Conservation (phyloP, 2,329 filamentous ascomycete genomes). For the Penicillium sp. region DNA sequence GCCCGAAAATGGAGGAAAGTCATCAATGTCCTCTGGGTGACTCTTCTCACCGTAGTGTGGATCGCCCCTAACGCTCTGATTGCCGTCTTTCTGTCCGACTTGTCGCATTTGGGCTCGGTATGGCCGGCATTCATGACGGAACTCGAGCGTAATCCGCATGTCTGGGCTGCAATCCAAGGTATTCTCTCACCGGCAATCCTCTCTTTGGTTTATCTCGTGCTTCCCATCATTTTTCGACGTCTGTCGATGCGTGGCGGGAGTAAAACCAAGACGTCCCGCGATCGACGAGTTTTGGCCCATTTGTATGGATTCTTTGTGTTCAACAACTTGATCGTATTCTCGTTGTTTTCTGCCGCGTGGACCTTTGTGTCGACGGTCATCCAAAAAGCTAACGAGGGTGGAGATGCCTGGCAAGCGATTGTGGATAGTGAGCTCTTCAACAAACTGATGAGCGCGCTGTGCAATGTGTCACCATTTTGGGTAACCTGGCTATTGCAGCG, state of each 20-base stretch:
- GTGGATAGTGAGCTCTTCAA: conserved; percentile 56
- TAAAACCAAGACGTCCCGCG: conserved; percentile 82
- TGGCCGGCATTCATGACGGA: conserved; percentile 69
- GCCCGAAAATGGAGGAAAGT: conserved; percentile 66
- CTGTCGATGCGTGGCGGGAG: conserved; percentile 80
- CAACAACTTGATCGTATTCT: conserved; percentile 94
- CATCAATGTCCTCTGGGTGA: conserved; percentile 78
- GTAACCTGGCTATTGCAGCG: conserved; percentile 88
- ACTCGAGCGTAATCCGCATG: conserved; percentile 55
- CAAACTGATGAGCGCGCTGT: conserved; percentile 67
- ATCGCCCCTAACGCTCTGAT: conserved; percentile 90
- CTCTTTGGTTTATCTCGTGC: conserved; percentile 76
- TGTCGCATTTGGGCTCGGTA: conserved; percentile 70
- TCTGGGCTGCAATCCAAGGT: conserved; percentile 89
- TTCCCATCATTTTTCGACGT: conserved; percentile 86
- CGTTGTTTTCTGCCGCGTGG: conserved; percentile 80
- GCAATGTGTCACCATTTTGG: conserved; percentile 83
- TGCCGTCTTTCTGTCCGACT: conserved; percentile 83
- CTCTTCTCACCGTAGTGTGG: conserved; percentile 74
- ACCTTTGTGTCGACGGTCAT: conserved; percentile 63
- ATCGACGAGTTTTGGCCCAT: conserved; percentile 83
- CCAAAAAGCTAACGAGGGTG: conserved; percentile 50
- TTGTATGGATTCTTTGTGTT: conserved; percentile 95
- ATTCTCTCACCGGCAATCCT: conserved; percentile 81
- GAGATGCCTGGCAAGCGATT: conserved; percentile 64